Base-by-base conservation (phyloP, 192 early-diverging fungal genomes). In the Backusella morwellensis region DNA sequence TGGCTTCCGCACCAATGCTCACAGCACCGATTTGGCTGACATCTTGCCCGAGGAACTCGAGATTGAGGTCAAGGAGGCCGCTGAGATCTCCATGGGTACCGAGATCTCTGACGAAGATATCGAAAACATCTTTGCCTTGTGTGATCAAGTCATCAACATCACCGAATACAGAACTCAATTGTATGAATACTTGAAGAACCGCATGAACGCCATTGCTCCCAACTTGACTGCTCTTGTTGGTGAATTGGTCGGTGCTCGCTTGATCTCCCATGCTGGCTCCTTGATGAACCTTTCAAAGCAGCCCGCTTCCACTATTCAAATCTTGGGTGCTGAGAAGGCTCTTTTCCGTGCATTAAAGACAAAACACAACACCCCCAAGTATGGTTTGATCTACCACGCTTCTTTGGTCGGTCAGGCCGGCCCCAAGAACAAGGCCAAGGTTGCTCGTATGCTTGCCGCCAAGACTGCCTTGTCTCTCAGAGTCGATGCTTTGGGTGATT, bases 321-420 rank as follows among this genome's bases (percentile, higher is more conserved):
- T 99, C 74, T 91, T 99, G 21, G 98, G 98, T 85, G 98, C 98
- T 40, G 98, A 99, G 87, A 99, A 99, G 92, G 98, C 98, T n/a
- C 92, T 99, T 35, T 99, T 99, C 93, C 92, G 97, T 47, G 98
- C 98, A 4, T 88, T 99, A 79, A 99, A 99, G 92, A 93, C 96
- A 82, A 99, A 99, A 88, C 93, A 95, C 83, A 92, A 97, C 84
- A 99, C 98, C 17, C 98, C 98, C 74, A 98, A 99, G 86, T 99
- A 98, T 83, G 98, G 98, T 83, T 88, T 99, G 68, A 95, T 99
- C 77, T 99, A 97, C 86, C 98, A 99, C 82, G 95, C 98, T 44
- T 95, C 95, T 21, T 90, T 99, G 66, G 92, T 99, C 68, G 98
- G 98, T 54, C 98, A 97, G 86, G 97, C 97, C 66, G 91, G 93